Evolutionary conservation across 331 rosid genomes (phyloP).

Genomic region (Spiraea crenata): DNA sequence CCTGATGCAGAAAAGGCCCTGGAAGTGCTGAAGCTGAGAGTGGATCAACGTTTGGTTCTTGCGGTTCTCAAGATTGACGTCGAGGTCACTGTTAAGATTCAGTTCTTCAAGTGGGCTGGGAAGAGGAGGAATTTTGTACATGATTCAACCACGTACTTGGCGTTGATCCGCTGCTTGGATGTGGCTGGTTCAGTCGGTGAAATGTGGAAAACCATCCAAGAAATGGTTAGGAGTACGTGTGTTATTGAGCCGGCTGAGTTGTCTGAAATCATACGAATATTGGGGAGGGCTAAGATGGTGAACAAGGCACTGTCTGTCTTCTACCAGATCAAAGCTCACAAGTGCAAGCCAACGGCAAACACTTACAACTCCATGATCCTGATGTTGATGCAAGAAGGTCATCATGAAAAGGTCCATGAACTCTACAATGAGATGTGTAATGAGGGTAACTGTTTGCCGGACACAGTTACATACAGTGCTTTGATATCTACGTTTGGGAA

Average conservation of each 20-base stretch:
- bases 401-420: slow-evolving; percentile 80
- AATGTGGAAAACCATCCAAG: slow-evolving; percentile 81
- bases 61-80: slow-evolving; percentile 75
- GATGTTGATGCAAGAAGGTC: slow-evolving; percentile 87
- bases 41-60: slow-evolving; percentile 74
- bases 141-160: slow-evolving; percentile 67
- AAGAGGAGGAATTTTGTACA: slow-evolving; percentile 70
- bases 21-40: slow-evolving; percentile 78
- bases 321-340: slow-evolving; percentile 70
- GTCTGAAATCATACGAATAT: slow-evolving; percentile 62
- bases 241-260: slow-evolving; percentile 53
- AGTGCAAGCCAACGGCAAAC: slow-evolving; percentile 59
- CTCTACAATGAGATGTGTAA: slow-evolving; percentile 83
- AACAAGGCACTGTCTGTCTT: slow-evolving; percentile 72
- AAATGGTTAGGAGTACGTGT: slow-evolving; percentile 62
- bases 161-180: slow-evolving; percentile 71
- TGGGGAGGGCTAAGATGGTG: slow-evolving; percentile 86
- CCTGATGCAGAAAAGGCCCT: slow-evolving; percentile 92
- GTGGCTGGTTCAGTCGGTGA: slow-evolving; percentile 59
- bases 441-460: slow-evolving; percentile 70
- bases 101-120: slow-evolving; percentile 87
- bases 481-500: slow-evolving; percentile 69
- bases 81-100: slow-evolving; percentile 67
- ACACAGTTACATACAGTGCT: slow-evolving; percentile 76
- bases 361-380: slow-evolving; percentile 74